Evolutionary conservation across 225 moss, liverwort and hornwort genomes (phyloP).

Genomic region (Bryoerythrophyllum caledonicum): DNA sequence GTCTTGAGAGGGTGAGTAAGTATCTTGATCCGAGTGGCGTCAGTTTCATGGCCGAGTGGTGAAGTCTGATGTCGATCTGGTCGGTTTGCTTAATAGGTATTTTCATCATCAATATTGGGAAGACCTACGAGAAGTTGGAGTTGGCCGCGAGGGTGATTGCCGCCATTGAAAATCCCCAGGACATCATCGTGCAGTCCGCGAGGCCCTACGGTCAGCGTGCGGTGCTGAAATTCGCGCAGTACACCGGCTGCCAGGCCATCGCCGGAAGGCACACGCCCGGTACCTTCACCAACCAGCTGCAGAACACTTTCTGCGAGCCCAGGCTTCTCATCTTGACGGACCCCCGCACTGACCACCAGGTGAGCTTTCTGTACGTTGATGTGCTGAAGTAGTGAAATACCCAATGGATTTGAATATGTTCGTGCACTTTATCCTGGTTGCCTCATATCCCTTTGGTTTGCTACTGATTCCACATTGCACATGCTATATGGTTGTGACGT

Average conservation of each 20-base stretch:
- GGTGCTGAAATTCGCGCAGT: conserved; percentile 46
- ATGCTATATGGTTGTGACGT: not conserved
- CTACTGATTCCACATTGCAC: conserved; percentile 4
- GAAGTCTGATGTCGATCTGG: not conserved
- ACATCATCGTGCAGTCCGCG: conserved; percentile 43
- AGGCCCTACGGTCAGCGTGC: conserved; percentile 38
- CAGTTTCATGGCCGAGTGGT: not conserved
- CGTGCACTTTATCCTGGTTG: not conserved
- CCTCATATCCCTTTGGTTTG: not conserved
- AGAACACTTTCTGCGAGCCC: conserved; percentile 48
- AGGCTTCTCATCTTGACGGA: conserved; percentile 41
- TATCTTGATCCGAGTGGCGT: not conserved
- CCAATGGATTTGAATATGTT: not conserved
- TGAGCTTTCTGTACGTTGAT: not conserved
- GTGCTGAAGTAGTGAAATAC: conserved; percentile 3
- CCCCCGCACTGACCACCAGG: conserved; percentile 47
- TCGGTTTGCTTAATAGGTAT: conserved; percentile 19
- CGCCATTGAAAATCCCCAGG: conserved; percentile 43
- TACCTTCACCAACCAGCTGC: conserved; percentile 45
- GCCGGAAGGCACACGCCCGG: conserved; percentile 41
- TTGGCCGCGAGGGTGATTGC: conserved; percentile 45
- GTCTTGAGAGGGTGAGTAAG: not conserved
- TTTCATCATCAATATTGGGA: conserved; percentile 42
- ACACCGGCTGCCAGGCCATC: conserved; percentile 45
- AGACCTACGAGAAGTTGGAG: conserved; percentile 42